Base-by-base conservation (phyloP, 176 grass and related monocot species). In the Zea luxurians region DNA sequence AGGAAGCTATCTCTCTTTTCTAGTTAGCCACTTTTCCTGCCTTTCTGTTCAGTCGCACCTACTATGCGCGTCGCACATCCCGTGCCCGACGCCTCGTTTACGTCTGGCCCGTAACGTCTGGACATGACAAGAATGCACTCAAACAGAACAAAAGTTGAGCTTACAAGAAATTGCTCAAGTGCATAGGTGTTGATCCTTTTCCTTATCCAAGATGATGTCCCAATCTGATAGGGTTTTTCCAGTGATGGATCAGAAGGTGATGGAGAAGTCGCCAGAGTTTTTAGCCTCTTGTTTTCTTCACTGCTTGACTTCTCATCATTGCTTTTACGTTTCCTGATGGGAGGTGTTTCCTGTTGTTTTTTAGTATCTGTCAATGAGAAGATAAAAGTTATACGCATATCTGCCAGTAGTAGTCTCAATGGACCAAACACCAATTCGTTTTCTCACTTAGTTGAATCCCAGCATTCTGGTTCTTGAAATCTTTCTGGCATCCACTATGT, bases 201-300 rank as follows among this genome's bases (percentile, higher is more conserved):
- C 37, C 8, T 79, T 67, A 79, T 79, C 76, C 76, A 79, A 43
- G 48, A 43, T 13, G 37, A 21, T 68, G 48, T 49, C 8, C 76
- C 76, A 55, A 55, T 78, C 36, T 78, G 47, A 20, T 78, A 78
- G 48, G 62, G 10, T 53, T 21, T 13, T 49, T 67, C 67, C 7
- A 3, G 63, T 42, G 36, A 12, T 4, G 0, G n/a, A 3, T 0
- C 27, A 27, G 27, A 27, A 27, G 27, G 63, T 42, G 36, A 12
- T 7, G 0, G n/a, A 3, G 0, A 64, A 3, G 43, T 37, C 11
- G n/a, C 5, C 35, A 13, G n/a, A 8, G 35, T 52, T 52, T 52
- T 78, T 4, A 8, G 15, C 61, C 75, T 78, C 5, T n/a, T 67
- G 4, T 67, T 66, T 52, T 38, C 61, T 66, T 78, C 36, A 53